Conservation (phyloP, 108 stramenopile species). For the Fistulifera solaris region DNA sequence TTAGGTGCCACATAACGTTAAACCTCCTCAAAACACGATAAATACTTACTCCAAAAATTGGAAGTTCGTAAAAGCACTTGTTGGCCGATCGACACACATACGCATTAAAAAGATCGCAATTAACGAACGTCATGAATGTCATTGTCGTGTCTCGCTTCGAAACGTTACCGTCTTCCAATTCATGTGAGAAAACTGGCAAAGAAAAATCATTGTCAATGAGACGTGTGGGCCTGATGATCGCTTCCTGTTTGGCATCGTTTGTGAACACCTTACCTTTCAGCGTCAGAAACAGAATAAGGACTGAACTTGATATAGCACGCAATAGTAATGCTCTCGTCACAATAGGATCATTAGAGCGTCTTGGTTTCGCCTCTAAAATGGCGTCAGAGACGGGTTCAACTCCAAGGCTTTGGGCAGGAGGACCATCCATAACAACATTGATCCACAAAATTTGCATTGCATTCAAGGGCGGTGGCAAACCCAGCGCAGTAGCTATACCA, state of each 20-base stretch:
- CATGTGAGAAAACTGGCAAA: constrained; percentile 74
- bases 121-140: constrained; percentile 97
- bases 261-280: constrained; percentile 21
- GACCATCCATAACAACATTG: constrained; percentile 96
- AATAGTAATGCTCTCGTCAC: constrained; percentile 75
- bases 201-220: background rate
- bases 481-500: constrained; percentile 77
- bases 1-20: too few relatives aligned
- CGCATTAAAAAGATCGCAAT: constrained; percentile 95
- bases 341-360: constrained; percentile 81
- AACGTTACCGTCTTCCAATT: constrained; percentile 74
- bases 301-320: constrained; percentile 80
- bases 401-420: constrained; percentile 87
- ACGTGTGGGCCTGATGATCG: too few relatives aligned
- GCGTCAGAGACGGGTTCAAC: constrained; percentile 84
- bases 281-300: constrained; percentile 81
- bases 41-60: constrained; percentile 23
- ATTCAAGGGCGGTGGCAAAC: constrained; percentile 87
- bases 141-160: constrained; percentile 90
- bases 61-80: constrained; percentile 71
- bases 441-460: constrained; percentile 99
- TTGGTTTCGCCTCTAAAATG: constrained; percentile 81
- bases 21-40: too few relatives aligned
- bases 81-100: constrained; percentile 85
- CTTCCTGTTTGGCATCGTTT: too few relatives aligned